Base-by-base conservation (phyloP, 1,139 yeast genomes). In the Saccharomyces hybrid region DNA sequence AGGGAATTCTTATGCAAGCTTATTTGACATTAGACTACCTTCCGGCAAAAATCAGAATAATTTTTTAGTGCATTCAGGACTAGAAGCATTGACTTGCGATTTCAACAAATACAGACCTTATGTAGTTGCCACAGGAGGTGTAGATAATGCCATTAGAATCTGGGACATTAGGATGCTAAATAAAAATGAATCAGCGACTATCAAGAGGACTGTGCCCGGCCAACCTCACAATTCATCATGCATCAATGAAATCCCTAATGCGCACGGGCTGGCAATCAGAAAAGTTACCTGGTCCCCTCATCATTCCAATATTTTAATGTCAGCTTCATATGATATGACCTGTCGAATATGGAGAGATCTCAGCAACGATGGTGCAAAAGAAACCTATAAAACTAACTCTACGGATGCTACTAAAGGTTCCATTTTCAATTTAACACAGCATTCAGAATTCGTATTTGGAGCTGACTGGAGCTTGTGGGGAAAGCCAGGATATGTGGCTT, bases 381-480 rank as follows among this genome's bases (percentile, higher is more conserved):
- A 82, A 2, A 71, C 83, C 25, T 76, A 81, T 52, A 75, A 78
- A 50, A 60, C 73, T 53, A 70, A 75, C 63, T 67, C 70, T 61
- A 65, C 75, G 56, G 63, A 75, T 52, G 75, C 72, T 44, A 72
- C 73, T 34, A 76, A 74, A 50, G 81, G 83, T 0, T 75, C 83
- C 54, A 71, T 76, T 44, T 82, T 80, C 7, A 78, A 80, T n/a
- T 87, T 89, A 75, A 77, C 78, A 32, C 73, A 72, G 50, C 98
- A 93, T 71, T 78, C 82, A 44, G 99, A 93, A 73, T 93, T 93
- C 72, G 97, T 87, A 2, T 82, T 88, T 60, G 97, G 95, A n/a
- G 86, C 93, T 59, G 98, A 93, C 71, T 93, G 96, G 85, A 86
- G 96, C 62, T 73, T 93, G 54, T 93, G 98, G 97, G 98, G 98